Percentiles rank a stretch among this genome's conserved stretches.
Conservation (phyloP, 257 asterid species). For the Salvia hispanica region DNA sequence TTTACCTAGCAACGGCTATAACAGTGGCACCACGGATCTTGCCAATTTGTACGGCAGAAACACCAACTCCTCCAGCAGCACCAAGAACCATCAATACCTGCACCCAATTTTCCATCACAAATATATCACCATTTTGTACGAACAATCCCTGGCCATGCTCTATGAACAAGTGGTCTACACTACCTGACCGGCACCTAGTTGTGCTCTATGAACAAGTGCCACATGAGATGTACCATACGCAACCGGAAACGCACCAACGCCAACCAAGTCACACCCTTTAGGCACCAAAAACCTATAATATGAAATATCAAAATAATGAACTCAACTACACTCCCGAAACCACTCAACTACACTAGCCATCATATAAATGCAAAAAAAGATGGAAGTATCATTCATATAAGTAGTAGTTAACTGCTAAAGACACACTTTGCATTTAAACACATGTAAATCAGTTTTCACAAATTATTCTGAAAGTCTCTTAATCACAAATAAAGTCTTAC, state of each 20-base stretch:
- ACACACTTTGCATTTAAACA: not conserved
- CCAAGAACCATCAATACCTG: constrained; percentile 97
- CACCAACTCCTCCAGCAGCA: constrained; percentile 99
- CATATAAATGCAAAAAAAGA: no score
- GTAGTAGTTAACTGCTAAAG: not conserved
- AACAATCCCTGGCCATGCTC: not conserved
- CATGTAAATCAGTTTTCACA: not conserved
- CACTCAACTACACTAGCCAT: no score
- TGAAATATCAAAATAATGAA: no score
- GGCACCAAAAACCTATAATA: constrained; percentile 53
- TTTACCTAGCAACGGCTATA: constrained; percentile 91
- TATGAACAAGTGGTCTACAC: not conserved
- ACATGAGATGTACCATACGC: constrained; percentile 97
- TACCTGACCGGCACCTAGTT: constrained; percentile 68
- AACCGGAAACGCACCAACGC: constrained; percentile 86
- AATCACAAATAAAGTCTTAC: not conserved
- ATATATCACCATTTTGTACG: not conserved
- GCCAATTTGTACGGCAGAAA: constrained; percentile 94
- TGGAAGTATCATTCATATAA: no score
- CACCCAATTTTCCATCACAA: constrained; percentile 4
- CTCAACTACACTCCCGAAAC: no score
- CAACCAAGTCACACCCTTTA: constrained; percentile 82
- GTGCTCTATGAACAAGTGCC: constrained; percentile 89
- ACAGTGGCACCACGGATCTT: constrained; percentile 82
- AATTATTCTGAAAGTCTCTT: not conserved